Conservation (phyloP, 1,284 basidiomycete species). For the Peniophora sp. region DNA sequence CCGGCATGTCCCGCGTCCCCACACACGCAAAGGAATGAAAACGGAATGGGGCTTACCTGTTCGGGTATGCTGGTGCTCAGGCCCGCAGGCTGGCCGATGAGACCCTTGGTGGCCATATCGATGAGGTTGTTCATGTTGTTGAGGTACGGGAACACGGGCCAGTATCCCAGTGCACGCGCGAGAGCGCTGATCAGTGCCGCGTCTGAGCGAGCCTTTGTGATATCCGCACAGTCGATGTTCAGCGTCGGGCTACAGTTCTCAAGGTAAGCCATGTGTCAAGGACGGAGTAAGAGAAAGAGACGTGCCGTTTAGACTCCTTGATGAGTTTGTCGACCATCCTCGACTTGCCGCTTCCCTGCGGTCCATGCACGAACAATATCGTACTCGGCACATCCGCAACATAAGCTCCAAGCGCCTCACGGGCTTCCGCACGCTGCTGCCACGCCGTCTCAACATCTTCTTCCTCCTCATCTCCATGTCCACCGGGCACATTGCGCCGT, state of each 20-base stretch:
- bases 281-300: conserved; percentile 1
- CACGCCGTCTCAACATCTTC: conserved; percentile 42
- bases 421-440: conserved; percentile 80
- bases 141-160: conserved; percentile 86
- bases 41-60: neutral
- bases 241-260: conserved; percentile 48
- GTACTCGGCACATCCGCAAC: conserved; percentile 67
- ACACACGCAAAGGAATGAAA: neutral
- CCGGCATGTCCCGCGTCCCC: neutral
- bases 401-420: conserved; percentile 60
- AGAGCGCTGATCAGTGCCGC: conserved; percentile 60
- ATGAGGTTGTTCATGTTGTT: conserved; percentile 82
- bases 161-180: conserved; percentile 83
- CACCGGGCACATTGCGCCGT: conserved; percentile 45
- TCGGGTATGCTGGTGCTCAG: neutral
- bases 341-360: conserved; percentile 86
- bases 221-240: conserved; percentile 74
- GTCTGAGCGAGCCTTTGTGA: conserved; percentile 73
- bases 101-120: conserved; percentile 86
- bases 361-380: conserved; percentile 83
- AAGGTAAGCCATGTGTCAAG: neutral
- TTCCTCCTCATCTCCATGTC: conserved; percentile 20
- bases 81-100: conserved; percentile 78
- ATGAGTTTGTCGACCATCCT: conserved; percentile 61
- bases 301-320: conserved; percentile 52